Evolutionary conservation across 306 rosid genomes (phyloP).

Genomic region (Dalbergia oliveri): DNA sequence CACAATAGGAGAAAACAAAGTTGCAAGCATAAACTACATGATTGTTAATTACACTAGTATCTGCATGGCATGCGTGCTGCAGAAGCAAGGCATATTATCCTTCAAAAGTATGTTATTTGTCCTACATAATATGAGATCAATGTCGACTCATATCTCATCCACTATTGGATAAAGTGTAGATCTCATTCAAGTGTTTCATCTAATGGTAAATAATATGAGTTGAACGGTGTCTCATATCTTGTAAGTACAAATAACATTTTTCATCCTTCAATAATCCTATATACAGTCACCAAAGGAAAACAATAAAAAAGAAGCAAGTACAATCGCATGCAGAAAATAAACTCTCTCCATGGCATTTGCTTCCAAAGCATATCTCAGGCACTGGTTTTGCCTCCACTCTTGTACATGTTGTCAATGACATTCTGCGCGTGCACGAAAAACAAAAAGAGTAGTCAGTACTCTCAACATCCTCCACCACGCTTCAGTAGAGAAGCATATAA

Average conservation of each 20-base stretch:
- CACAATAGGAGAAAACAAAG: not conserved
- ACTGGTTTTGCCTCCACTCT: constrained; percentile 61
- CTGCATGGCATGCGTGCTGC: not conserved
- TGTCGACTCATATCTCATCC: too few relatives aligned
- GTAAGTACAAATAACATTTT: too few relatives aligned
- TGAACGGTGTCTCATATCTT: too few relatives aligned
- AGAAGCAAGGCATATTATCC: not conserved
- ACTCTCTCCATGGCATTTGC: constrained; percentile 23
- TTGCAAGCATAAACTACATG: not conserved
- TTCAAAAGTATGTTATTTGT: too few relatives aligned
- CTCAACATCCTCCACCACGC: not conserved
- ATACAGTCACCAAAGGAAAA: constrained; percentile 40
- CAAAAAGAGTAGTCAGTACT: constrained; percentile 42
- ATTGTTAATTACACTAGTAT: not conserved
- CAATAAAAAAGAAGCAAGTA: constrained; percentile 26
- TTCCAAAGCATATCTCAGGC: constrained; percentile 51
- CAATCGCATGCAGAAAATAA: constrained; percentile 31
- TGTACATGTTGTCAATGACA: constrained; percentile 80
- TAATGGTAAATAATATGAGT: too few relatives aligned
- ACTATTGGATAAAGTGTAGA: too few relatives aligned
- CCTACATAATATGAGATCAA: too few relatives aligned
- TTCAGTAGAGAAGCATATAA: not conserved
- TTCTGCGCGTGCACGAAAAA: constrained; percentile 54
- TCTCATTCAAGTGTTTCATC: too few relatives aligned
- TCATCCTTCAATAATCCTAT: constrained; percentile 35